Conservation (phyloP, 1,284 basidiomycete species). For the Spongiforma sp. region DNA sequence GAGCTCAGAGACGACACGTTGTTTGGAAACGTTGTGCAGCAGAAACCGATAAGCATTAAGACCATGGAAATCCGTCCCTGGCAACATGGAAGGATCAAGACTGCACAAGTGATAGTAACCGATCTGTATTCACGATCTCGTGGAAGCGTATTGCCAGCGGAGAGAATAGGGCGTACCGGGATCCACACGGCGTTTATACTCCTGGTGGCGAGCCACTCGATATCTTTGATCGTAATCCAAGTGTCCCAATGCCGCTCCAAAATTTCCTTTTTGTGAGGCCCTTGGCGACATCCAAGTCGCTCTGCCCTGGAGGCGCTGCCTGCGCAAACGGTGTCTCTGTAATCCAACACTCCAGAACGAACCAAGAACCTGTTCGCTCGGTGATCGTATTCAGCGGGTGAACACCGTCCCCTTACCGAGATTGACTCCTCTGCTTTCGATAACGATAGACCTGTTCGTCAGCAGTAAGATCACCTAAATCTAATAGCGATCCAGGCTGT, state of each 20-base stretch:
- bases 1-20: constrained; percentile 50
- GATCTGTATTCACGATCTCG: constrained; percentile 54
- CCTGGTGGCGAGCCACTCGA: constrained; percentile 72
- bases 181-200: constrained; percentile 87
- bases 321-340: constrained; percentile 57
- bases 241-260: constrained; percentile 85
- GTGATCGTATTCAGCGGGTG: constrained; percentile 13
- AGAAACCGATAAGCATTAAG: constrained; percentile 62
- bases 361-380: constrained; percentile 65
- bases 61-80: constrained; percentile 75
- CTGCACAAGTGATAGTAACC: constrained; percentile 79
- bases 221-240: constrained; percentile 76
- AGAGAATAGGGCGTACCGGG: constrained; percentile 57
- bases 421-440: constrained; percentile 83
- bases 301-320: constrained; percentile 63
- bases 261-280: constrained; percentile 63
- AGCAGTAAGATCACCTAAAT: constrained; percentile 16
- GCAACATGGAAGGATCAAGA: constrained; percentile 63
- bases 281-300: constrained; percentile 78
- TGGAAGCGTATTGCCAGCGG: background rate
- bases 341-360: constrained; percentile 82
- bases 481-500: constrained; percentile 1
- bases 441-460: constrained; percentile 57
- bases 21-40: constrained; percentile 20
- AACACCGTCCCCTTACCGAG: constrained; percentile 56